Base-by-base conservation (phyloP, 306 rosid species). In the Vigna mungo region DNA sequence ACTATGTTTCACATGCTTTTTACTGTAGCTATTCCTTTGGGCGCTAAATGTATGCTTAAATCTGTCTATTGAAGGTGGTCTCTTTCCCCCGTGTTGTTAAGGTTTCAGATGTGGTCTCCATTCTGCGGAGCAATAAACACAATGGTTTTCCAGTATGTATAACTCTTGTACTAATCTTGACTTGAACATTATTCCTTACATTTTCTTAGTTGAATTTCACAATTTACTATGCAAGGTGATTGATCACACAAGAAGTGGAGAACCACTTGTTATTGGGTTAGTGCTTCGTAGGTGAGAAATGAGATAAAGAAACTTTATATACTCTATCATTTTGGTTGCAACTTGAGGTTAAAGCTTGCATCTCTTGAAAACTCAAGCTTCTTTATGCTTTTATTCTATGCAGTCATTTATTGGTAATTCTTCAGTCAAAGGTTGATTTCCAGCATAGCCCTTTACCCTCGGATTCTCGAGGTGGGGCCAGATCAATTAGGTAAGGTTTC, bases 111-210 rank as follows among this genome's bases (percentile, higher is more conserved):
- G 78, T 92, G 79, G 87, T 87, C 81, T 85, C 92, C 67, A 95
- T 95, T 84, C 80, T 95, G 74, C 86, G 46, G 80, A 88, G 97
- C 96, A 95, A 95, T 85, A 58, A 83, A 47, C 97, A 95, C 81
- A 92, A 95, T 48, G 99, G 99, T 78, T 95, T 89, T 79, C 99
- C 99, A n/a, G 97, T 95, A 90, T 85, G 97, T 59, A 72, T 68
- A n/a, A 49, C 82, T 77, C 72, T 39, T 75, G 18, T 81, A 75
- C 63, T 60, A 75, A 68, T 62, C 63, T 55, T 47, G 21, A 66
- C 5, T 70, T 68, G 68, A 36, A 46, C 62, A 52, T 46, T 69
- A 39, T 62, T 77, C 55, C 81, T 75, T 6, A 34, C 53, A 53
- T 61, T 78, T 67, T 83, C 77, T 66, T 11, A 83, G 21, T 65